A percentile compares a stretch with the other conserved stretches of the same genome.
Conservation (phyloP, 352 stramenopile species). For the Globisporangium orthogonon region DNA sequence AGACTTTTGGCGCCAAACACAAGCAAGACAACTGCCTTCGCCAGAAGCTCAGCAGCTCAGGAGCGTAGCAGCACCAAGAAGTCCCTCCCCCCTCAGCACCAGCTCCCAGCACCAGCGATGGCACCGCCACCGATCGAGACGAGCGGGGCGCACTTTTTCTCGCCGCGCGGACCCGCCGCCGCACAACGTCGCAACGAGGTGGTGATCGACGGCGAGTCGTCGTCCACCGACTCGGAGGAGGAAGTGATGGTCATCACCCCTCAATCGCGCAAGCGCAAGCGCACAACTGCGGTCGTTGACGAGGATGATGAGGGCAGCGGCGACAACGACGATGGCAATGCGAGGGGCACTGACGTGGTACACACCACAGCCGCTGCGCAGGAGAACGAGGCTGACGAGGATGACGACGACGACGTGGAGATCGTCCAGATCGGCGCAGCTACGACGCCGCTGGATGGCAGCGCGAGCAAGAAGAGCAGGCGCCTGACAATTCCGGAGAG, state of each 20-base stretch:
- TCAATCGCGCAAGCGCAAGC: constrained; percentile 54
- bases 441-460: constrained; percentile 16
- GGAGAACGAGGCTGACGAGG: constrained; percentile 11
- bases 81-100: background rate
- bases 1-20: background rate
- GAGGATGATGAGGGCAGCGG: constrained; percentile 47
- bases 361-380: background rate
- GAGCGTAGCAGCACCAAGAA: background rate
- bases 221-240: constrained; percentile 37
- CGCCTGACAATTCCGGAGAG: constrained; percentile 44
- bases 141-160: background rate
- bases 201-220: constrained; percentile 67
- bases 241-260: constrained; percentile 50
- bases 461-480: constrained; percentile 21
- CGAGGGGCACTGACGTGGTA: background rate
- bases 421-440: constrained; percentile 33
- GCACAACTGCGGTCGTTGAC: constrained; percentile 41
- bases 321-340: background rate
- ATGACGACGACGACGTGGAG: constrained; percentile 49
- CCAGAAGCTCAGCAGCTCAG: background rate
- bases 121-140: constrained; percentile 1
- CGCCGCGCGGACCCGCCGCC: constrained; percentile 8
- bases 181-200: constrained; percentile 31
- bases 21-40: background rate
- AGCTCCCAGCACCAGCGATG: background rate